phyloP scores from a whole-genome alignment of 306 rosid genomes.

The Prunus fruticosa region DNA sequence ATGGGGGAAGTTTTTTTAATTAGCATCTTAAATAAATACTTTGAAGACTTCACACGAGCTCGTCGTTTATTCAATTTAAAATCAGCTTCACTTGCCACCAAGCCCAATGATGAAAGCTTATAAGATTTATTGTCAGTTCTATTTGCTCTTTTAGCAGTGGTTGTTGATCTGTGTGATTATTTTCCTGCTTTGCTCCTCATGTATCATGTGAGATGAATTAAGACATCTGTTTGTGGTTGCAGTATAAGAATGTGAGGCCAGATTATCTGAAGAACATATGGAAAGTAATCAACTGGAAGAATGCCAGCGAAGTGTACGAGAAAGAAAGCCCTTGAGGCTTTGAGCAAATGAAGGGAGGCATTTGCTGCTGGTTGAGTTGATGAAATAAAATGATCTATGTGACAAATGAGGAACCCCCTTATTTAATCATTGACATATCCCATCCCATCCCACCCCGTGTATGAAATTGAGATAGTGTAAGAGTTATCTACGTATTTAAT shows the following conservation, averaged over 20 bases:
- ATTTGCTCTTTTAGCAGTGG: too few relatives aligned
- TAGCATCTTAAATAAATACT: not conserved
- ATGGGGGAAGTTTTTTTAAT: not conserved
- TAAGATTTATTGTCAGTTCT: too few relatives aligned
- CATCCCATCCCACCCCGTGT: not conserved
- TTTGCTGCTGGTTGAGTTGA: not conserved
- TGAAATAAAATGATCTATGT: not conserved
- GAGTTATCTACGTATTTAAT: not conserved
- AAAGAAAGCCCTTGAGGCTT: conserved; percentile 51
- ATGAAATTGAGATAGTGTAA: not conserved
- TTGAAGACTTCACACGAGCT: not conserved
- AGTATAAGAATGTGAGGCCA: conserved; percentile 97
- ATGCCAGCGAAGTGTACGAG: conserved; percentile 60
- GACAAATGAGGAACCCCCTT: not conserved
- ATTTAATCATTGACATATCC: not conserved
- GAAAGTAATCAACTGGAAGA: conserved; percentile 91
- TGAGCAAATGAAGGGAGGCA: conserved; percentile 7
- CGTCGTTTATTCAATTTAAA: not conserved
- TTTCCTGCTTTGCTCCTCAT: not conserved
- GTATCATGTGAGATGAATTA: conserved; percentile 3
- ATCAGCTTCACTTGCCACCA: not conserved
- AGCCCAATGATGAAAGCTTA: not conserved
- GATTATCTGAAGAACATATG: conserved; percentile 97
- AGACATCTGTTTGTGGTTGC: conserved; percentile 26
- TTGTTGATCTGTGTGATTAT: too few relatives aligned